These are phyloP conservation scores for Blastosporella zonata DNA, from an alignment of 1,284 basidiomycete genomes.

Conservation along the genomic window DNA sequence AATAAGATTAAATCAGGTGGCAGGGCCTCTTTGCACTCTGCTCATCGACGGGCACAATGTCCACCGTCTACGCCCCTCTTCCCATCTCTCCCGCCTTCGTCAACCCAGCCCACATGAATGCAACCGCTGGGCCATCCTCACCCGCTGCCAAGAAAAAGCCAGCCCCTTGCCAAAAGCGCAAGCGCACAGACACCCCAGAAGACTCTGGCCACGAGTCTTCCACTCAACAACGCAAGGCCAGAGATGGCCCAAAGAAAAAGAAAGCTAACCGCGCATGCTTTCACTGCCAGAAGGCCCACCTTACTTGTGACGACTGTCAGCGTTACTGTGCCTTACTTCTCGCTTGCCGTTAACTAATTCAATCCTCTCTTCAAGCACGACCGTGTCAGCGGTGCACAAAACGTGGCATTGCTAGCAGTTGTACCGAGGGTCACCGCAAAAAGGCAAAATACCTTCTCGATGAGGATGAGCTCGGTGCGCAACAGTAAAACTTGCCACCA, in stretches of 20 bases:
- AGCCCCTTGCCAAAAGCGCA: constrained; percentile 37
- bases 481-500: constrained; percentile 15
- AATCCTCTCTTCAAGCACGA: constrained; percentile 56
- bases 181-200: constrained; percentile 46
- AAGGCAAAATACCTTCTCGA: constrained; percentile 97
- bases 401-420: constrained; percentile 86
- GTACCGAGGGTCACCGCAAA: constrained; percentile 93
- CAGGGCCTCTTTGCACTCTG: constrained; percentile 10
- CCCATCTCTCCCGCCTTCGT: constrained; percentile 28
- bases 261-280: constrained; percentile 92
- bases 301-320: constrained; percentile 96
- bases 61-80: constrained; percentile 34
- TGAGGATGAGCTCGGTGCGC: constrained; percentile 84
- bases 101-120: constrained; percentile 32
- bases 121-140: constrained; percentile 37
- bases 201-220: constrained; percentile 45
- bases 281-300: constrained; percentile 93
- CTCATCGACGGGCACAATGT: constrained; percentile 27
- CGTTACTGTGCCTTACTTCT: constrained; percentile 21
- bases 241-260: constrained; percentile 84
- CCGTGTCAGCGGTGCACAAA: constrained; percentile 95
- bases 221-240: constrained; percentile 45
- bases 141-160: constrained; percentile 34
- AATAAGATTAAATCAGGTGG: constrained; percentile 20
- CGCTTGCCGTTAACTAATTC: constrained; percentile 20